These are phyloP conservation scores for Paspalum notatum DNA, from an alignment of 176 grass and related monocot species.

Conservation along the genomic window DNA sequence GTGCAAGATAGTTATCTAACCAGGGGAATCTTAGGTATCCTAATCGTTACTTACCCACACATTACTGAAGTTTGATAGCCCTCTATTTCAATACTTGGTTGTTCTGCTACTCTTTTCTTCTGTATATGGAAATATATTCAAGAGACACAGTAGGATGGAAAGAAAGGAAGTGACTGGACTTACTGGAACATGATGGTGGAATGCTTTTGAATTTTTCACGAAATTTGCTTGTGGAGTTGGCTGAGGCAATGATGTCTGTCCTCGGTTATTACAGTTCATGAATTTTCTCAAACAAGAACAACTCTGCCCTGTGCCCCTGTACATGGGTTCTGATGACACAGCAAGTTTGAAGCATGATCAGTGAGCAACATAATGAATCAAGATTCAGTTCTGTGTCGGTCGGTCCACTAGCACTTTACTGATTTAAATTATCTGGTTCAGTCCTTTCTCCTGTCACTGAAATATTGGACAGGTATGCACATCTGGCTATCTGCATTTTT, in stretches of 20 bases:
- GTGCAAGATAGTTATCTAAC: not conserved
- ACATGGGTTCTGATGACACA: not conserved
- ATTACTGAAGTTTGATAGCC: not conserved
- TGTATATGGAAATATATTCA: not conserved
- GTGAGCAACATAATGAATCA: not conserved
- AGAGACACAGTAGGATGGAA: not conserved
- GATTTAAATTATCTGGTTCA: not conserved
- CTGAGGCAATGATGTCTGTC: not conserved
- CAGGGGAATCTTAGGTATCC: not conserved
- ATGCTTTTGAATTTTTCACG: not conserved
- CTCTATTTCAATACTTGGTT: not conserved
- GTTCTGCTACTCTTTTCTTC: not conserved
- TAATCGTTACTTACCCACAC: not conserved
- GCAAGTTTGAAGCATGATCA: too few species aligned
- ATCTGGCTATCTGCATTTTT: too few species aligned
- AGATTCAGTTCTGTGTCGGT: not conserved
- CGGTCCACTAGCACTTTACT: not conserved
- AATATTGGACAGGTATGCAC: not conserved
- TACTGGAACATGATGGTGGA: not conserved
- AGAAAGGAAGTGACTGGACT: not conserved
- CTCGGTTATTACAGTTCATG: not conserved
- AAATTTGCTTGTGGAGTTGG: not conserved
- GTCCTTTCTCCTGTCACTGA: not conserved
- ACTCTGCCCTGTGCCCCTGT: not conserved
- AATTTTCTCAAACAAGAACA: not conserved